Percentiles rank a stretch among this genome's conserved stretches.
These are phyloP conservation scores for Phytophthora megakarya DNA, from an alignment of 352 stramenopile species.

Conservation along the genomic window DNA sequence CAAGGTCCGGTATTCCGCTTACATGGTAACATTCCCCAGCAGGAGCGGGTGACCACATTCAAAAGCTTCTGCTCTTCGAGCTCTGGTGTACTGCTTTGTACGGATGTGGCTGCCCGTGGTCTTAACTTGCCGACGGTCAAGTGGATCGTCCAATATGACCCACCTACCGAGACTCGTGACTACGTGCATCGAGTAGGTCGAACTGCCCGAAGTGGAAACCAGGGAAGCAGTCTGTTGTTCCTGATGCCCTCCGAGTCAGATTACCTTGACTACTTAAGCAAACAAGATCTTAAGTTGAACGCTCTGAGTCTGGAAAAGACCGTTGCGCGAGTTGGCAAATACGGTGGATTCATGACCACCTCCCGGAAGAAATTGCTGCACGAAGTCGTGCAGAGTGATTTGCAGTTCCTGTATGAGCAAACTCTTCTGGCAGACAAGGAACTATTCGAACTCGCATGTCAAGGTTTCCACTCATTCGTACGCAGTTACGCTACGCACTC, in stretches of 20 bases:
- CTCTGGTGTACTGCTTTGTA: conserved; percentile 96
- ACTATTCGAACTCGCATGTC: conserved; percentile 83
- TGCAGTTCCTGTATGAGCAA: conserved; percentile 87
- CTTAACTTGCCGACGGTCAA: conserved; percentile 98
- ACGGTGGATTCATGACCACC: conserved; percentile 59
- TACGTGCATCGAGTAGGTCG: conserved; percentile 99
- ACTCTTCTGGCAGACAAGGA: conserved; percentile 80
- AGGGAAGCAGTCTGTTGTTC: conserved; percentile 96
- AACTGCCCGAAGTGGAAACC: conserved; percentile 97
- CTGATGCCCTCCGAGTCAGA: conserved; percentile 95
- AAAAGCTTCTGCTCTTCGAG: conserved; percentile 91
- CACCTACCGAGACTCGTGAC: conserved; percentile 97
- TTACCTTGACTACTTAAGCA: conserved; percentile 94
- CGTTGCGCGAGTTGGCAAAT: conserved; percentile 62
- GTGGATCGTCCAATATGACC: conserved; percentile 98
- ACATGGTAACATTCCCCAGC: conserved; percentile 96
- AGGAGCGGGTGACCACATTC: conserved; percentile 96
- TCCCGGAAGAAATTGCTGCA: conserved; percentile 83
- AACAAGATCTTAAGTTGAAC: conserved; percentile 80
- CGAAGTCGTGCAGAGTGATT: conserved; percentile 78
- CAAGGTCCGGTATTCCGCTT: conserved; percentile 80
- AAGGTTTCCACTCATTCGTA: conserved; percentile 93
- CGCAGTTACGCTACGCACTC: conserved; percentile 93
- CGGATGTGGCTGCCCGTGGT: conserved; percentile 97
- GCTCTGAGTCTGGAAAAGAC: conserved; percentile 89